Percentiles rank a stretch among this genome's conserved stretches.
These are phyloP conservation scores for Colletotrichum tropicicola DNA, from an alignment of 2,329 filamentous ascomycete genomes.

Conservation along the genomic window DNA sequence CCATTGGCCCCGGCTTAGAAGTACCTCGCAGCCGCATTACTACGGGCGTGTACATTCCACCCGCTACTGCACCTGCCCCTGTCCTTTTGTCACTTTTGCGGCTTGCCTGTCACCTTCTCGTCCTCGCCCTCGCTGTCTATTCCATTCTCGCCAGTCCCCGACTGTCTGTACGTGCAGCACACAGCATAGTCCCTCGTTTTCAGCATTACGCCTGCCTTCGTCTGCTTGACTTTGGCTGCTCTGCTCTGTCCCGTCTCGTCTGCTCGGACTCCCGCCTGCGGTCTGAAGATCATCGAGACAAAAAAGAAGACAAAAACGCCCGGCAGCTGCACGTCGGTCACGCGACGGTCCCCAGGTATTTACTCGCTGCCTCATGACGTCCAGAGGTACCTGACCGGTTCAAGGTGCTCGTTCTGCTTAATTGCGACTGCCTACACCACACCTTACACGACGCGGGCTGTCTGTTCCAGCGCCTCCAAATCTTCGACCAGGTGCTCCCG, in stretches of 20 bases:
- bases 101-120: not conserved
- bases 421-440: too few species aligned
- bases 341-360: conserved; percentile 8
- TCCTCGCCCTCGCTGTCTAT: not conserved
- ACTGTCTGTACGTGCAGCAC: not conserved
- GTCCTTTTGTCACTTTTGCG: not conserved
- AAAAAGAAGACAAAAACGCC: not conserved
- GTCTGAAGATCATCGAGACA: not conserved
- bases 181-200: not conserved
- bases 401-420: too few species aligned
- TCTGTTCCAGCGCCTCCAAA: too few species aligned
- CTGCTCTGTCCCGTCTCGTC: not conserved
- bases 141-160: not conserved
- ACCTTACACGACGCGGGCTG: too few species aligned
- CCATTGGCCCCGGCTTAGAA: not conserved
- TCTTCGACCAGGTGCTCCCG: too few species aligned
- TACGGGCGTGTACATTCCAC: not conserved
- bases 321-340: conserved; percentile 4
- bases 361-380: not conserved
- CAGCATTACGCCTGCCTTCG: not conserved
- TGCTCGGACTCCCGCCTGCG: conserved; percentile 17
- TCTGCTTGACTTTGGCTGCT: not conserved
- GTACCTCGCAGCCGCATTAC: not conserved
- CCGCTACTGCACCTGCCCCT: not conserved
- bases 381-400: too few species aligned